Conservation (phyloP, 2,329 filamentous ascomycete species). For the Diaporthe longicolla region DNA sequence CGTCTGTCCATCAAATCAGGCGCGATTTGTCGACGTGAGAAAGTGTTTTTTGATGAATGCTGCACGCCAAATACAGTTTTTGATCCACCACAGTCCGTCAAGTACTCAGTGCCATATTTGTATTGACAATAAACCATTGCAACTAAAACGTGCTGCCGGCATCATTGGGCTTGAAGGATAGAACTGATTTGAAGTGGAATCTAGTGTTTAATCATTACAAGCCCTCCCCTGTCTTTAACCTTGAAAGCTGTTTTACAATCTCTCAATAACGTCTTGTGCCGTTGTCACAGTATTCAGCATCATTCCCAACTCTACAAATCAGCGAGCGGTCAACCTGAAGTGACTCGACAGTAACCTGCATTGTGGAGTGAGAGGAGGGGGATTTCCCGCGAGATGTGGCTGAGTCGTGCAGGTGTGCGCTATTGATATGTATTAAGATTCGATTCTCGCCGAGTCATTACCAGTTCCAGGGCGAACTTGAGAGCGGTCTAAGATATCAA, state of each 20-base stretch:
- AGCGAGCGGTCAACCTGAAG: background rate
- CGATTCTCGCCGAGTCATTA: conserved; percentile 30
- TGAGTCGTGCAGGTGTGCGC: conserved; percentile 18
- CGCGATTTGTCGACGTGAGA: no score
- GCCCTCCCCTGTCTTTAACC: background rate
- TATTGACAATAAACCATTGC: no score
- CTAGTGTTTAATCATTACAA: no score
- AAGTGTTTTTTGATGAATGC: no score
- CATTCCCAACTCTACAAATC: no score
- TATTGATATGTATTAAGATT: conserved; percentile 20
- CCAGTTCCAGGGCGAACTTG: conserved; percentile 2
- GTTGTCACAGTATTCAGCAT: background rate
- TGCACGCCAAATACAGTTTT: no score
- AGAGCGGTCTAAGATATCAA: conserved; percentile 24
- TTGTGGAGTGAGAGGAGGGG: background rate
- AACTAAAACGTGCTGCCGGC: no score
- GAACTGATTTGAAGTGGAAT: background rate
- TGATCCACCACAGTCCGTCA: no score
- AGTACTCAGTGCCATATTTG: no score
- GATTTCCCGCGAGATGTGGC: background rate
- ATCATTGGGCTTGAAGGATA: no score
- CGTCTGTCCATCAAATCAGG: no score
- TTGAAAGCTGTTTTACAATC: background rate
- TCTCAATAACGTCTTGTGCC: no score
- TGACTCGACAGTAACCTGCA: background rate